Evolutionary conservation across 495 filamentous ascomycete genomes (phyloP), one percentile per base, ranked within the genome.

Genomic region (Penicillium bovifimosum): DNA sequence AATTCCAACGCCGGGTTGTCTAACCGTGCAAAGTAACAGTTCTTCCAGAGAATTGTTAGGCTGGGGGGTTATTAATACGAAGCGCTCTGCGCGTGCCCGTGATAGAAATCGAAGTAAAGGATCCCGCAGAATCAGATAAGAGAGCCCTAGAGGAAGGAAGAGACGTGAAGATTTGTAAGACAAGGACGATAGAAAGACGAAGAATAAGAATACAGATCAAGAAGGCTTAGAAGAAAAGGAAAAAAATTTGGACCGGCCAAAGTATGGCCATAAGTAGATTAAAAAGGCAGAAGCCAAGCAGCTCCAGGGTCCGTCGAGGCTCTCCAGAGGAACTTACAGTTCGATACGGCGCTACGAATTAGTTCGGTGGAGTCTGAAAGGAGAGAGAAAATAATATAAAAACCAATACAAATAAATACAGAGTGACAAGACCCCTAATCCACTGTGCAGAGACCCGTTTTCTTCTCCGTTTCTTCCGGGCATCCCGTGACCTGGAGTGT

Each of bases 401-500:
- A 24, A 24, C 33, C n/a, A 49, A 39, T 47, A 48, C 43, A 26
- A n/a, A n/a, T n/a, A n/a, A 46, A 47, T 40, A 50, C 44, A n/a
- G n/a, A n/a, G n/a, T n/a, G n/a, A n/a, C 50, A 50, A 46, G 60
- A 62, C 56, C 55, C 59, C 56, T 62, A 56, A 54, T 35, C 59
- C 56, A 55, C 57, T 64, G 62, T 62, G 62, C 50, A 64, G 62
- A 63, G 62, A 63, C 62, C 56, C 59, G 49, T 58, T 64, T 61
- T 50, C 44, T 56, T 38, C 62, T 63, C 62, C 60, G 54, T 56
- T 56, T 55, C 52, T 63, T 65, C 62, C 62, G 60, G 54, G 41
- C 62, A 52, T 49, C 53, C 35, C 53, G 20, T 20, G 41, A 60
- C 54, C 51, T 57, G 60, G 53, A 54, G 57, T 47, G 53, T 50